These are phyloP conservation scores for Anthoceros angustus DNA, from an alignment of 225 moss, liverwort and hornwort species.

Conservation along the genomic window DNA sequence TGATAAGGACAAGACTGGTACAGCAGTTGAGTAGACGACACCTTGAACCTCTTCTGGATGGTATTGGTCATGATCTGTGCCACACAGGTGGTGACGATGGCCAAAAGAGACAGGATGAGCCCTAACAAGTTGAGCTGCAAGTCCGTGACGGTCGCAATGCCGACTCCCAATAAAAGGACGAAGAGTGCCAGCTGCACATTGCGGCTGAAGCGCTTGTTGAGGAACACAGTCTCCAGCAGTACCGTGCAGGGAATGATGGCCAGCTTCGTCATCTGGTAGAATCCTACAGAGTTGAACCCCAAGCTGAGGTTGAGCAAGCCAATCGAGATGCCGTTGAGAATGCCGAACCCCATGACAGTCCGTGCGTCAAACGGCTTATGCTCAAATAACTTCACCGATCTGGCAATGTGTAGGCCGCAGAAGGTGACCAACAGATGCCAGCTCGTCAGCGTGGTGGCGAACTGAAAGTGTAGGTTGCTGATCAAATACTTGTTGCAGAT, in stretches of 20 bases:
- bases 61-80: slow-evolving; percentile 83
- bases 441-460: slow-evolving; percentile 47
- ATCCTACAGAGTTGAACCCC: slow-evolving; percentile 97
- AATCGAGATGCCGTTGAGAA: slow-evolving; percentile 60
- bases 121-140: slow-evolving; percentile 34
- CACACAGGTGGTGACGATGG: slow-evolving; percentile 54
- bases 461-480: slow-evolving; percentile 44
- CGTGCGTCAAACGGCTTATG: slow-evolving; percentile 44
- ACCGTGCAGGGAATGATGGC: slow-evolving; percentile 98
- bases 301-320: slow-evolving; percentile 88
- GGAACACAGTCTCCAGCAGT: slow-evolving; percentile 72
- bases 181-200: slow-evolving; percentile 74
- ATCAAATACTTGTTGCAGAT: slow-evolving; percentile 57
- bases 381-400: slow-evolving; percentile 40
- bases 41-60: slow-evolving; percentile 43
- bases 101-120: slow-evolving; percentile 31
- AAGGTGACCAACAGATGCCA: slow-evolving; percentile 54
- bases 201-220: slow-evolving; percentile 69
- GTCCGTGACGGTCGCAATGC: slow-evolving; percentile 46
- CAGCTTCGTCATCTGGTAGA: slow-evolving; percentile 90
- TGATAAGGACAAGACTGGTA: slow-evolving; percentile 51
- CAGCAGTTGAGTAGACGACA: slow-evolving; percentile 40
- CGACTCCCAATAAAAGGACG: slow-evolving; percentile 35
- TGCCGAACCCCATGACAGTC: slow-evolving; percentile 43
- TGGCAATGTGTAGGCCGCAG: slow-evolving; percentile 42